These are phyloP conservation scores for Candolleomyces efflorescens DNA, from an alignment of 768 basidiomycete genomes.

Conservation along the genomic window DNA sequence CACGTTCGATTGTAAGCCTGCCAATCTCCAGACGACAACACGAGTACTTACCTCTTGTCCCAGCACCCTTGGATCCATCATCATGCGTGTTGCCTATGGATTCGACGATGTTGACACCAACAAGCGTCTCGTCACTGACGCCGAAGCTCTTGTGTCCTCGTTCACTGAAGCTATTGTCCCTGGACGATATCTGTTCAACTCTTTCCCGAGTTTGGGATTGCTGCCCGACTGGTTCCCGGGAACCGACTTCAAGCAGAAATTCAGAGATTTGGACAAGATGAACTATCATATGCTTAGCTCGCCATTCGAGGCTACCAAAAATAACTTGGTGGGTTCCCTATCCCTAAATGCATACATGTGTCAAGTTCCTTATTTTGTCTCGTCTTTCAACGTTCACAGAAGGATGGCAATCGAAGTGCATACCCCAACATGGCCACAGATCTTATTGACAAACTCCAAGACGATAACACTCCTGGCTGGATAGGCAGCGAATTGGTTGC, in stretches of 20 bases:
- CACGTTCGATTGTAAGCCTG: slow-evolving; percentile 1
- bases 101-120: not conserved
- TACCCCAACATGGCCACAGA: slow-evolving; percentile 1
- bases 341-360: not conserved
- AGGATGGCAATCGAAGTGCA: not conserved
- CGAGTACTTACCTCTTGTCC: not conserved
- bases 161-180: not conserved
- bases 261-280: not conserved
- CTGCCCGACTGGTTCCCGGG: slow-evolving; percentile 9
- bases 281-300: not conserved
- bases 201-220: not conserved
- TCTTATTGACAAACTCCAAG: slow-evolving; percentile 2
- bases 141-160: not conserved
- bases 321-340: not conserved
- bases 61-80: slow-evolving; percentile 3
- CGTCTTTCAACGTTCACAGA: not conserved
- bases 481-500: not conserved
- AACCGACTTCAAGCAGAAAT: not conserved
- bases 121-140: not conserved
- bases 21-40: not conserved
- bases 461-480: slow-evolving; percentile 1
- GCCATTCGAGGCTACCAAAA: slow-evolving; percentile 3
- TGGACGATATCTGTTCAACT: slow-evolving; percentile 3
- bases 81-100: slow-evolving; percentile 9
- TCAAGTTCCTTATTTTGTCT: not conserved